Evolutionary conservation across 345 rosid species (phyloP).

Genomic region (Euphorbia pulcherrima): DNA sequence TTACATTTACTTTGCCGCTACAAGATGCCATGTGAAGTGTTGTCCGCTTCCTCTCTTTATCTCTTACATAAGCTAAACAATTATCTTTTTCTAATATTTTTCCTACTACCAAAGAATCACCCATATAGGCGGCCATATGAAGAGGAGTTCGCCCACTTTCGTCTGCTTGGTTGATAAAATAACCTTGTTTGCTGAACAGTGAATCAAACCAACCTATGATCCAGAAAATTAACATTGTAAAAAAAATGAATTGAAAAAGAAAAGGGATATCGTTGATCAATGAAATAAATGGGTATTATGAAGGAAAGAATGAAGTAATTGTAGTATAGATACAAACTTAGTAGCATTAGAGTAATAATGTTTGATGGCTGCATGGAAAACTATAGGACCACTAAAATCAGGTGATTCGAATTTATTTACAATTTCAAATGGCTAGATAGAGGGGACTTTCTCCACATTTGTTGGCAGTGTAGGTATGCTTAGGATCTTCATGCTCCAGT

Average conservation of each 20-base stretch:
- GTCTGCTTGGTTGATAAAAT: background rate
- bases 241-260: too few species aligned
- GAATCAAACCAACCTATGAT: background rate
- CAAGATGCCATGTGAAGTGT: constrained; percentile 22
- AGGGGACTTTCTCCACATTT: background rate
- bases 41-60: background rate
- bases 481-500: background rate
- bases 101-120: background rate
- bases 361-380: too few species aligned
- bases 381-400: background rate
- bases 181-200: background rate
- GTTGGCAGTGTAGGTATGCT: background rate
- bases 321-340: too few species aligned
- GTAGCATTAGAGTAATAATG: too few species aligned
- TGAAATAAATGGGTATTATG: too few species aligned
- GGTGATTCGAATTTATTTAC: background rate
- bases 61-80: background rate
- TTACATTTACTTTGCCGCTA: background rate
- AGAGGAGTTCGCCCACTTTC: constrained; percentile 18
- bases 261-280: too few species aligned
- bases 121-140: constrained; percentile 19
- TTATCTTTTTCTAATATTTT: background rate
- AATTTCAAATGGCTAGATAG: background rate
- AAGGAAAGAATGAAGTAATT: too few species aligned
- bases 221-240: too few species aligned